Evolutionary conservation across 1,139 yeast genomes (phyloP).

Genomic region (Diutina neorugosa): DNA sequence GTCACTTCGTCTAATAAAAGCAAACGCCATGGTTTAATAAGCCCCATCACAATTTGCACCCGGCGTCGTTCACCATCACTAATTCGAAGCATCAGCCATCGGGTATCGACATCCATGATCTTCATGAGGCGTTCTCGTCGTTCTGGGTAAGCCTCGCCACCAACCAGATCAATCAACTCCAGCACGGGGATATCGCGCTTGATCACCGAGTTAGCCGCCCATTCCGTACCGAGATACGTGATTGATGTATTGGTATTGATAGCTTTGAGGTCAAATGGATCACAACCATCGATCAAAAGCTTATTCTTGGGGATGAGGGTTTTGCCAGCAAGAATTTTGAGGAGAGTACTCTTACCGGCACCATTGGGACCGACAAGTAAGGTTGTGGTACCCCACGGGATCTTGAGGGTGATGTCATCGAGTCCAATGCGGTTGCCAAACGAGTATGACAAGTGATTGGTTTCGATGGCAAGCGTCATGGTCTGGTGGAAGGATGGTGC

Average conservation of each 20-base stretch:
- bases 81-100: slow-evolving; percentile 86
- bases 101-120: slow-evolving; percentile 71
- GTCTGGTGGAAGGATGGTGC: not conserved
- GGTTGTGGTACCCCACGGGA: slow-evolving; percentile 66
- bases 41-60: slow-evolving; percentile 89
- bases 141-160: slow-evolving; percentile 62
- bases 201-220: slow-evolving; percentile 90
- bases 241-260: slow-evolving; percentile 24
- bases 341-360: slow-evolving; percentile 88
- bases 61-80: slow-evolving; percentile 94
- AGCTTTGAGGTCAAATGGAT: slow-evolving; percentile 51
- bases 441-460: slow-evolving; percentile 53
- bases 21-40: slow-evolving; percentile 80
- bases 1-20: slow-evolving; percentile 87
- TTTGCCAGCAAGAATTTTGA: slow-evolving; percentile 81
- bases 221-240: slow-evolving; percentile 90
- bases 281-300: slow-evolving; percentile 62
- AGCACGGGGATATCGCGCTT: slow-evolving; percentile 84
- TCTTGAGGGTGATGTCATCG: slow-evolving; percentile 42
- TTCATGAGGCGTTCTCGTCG: slow-evolving; percentile 67
- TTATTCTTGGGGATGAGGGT: slow-evolving; percentile 68
- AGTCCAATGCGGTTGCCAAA: slow-evolving; percentile 57
- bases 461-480: slow-evolving; percentile 24
- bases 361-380: slow-evolving; percentile 89
- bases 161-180: slow-evolving; percentile 66